Evolutionary conservation across 2,329 filamentous ascomycete species (phyloP).

Genomic region (Aspergillus ruber): DNA sequence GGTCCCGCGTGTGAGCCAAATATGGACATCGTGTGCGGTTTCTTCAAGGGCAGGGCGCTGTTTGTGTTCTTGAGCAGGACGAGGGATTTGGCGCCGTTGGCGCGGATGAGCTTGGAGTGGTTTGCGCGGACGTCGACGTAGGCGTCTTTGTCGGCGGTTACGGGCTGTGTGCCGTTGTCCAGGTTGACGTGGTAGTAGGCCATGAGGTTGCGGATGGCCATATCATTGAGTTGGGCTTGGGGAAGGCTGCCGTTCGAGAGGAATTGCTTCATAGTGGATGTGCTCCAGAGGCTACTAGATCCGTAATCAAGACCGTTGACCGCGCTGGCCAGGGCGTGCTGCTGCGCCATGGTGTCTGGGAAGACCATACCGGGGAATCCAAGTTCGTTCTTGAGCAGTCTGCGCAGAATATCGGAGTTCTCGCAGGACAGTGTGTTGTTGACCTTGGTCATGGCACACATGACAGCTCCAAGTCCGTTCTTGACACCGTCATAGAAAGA

Average conservation of each 20-base stretch:
- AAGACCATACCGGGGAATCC: conserved; percentile 11
- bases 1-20: conserved; percentile 44
- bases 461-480: conserved; percentile 8
- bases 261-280: conserved; percentile 30
- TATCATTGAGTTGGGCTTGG: conserved; percentile 40
- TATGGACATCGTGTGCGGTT: conserved; percentile 40
- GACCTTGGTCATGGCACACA: conserved; percentile 11
- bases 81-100: conserved; percentile 68
- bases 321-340: conserved; percentile 30
- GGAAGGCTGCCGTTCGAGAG: conserved; percentile 36
- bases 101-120: conserved; percentile 63
- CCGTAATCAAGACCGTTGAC: conserved; percentile 39
- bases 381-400: conserved; percentile 8
- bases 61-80: conserved; percentile 57
- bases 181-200: conserved; percentile 41
- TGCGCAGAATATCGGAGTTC: conserved; percentile 8
- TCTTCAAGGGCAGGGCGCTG: conserved; percentile 44
- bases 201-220: conserved; percentile 42
- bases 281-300: conserved; percentile 23
- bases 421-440: conserved; percentile 5
- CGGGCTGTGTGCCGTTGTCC: conserved; percentile 32
- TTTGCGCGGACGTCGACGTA: conserved; percentile 59
- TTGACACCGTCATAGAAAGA: conserved; percentile 10
- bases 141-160: conserved; percentile 5
- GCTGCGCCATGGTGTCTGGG: conserved; percentile 5